Percentiles rank a stretch among this genome's conserved stretches.
Conservation (phyloP, 805 yeast species). For the Nakazawaea anatomiae region DNA sequence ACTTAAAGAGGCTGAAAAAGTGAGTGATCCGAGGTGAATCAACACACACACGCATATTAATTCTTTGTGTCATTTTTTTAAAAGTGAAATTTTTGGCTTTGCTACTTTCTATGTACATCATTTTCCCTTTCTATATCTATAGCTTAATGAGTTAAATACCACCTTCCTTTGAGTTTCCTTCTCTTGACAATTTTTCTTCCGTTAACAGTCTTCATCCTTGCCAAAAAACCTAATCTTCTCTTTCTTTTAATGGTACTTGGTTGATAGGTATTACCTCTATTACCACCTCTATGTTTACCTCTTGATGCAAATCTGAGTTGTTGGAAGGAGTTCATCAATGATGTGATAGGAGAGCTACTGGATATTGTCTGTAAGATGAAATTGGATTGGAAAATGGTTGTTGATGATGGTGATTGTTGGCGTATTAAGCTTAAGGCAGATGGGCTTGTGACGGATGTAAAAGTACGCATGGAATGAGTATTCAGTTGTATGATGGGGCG, state of each 20-base stretch:
- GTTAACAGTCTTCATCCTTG: slow-evolving; percentile 65
- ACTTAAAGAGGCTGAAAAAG: slow-evolving; percentile 12
- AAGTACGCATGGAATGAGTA: neutral
- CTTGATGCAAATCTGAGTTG: slow-evolving; percentile 11
- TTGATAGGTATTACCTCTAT: slow-evolving; percentile 90
- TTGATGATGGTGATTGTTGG: slow-evolving; percentile 5
- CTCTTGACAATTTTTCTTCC: slow-evolving; percentile 77
- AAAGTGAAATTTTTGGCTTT: too few relatives aligned
- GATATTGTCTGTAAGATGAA: slow-evolving; percentile 14
- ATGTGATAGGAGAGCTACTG: slow-evolving; percentile 12
- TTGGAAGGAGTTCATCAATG: slow-evolving; percentile 17
- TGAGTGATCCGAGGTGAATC: too few relatives aligned
- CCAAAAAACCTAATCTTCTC: slow-evolving; percentile 84
- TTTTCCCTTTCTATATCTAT: neutral
- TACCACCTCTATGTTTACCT: slow-evolving; percentile 54
- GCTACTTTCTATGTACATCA: neutral
- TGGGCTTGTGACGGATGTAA: neutral
- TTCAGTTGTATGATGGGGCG: neutral
- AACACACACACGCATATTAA: too few relatives aligned
- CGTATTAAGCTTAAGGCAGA: slow-evolving; percentile 8
- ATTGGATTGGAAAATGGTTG: slow-evolving; percentile 1
- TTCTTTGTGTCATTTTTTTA: too few relatives aligned
- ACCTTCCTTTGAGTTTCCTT: slow-evolving; percentile 84
- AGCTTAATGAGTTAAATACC: slow-evolving; percentile 76
- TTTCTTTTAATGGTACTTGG: slow-evolving; percentile 89